A percentile compares a stretch with the other conserved stretches of the same genome.
phyloP scores from a whole-genome alignment of 805 yeast genomes.

The Dipodascus geniculatus region DNA sequence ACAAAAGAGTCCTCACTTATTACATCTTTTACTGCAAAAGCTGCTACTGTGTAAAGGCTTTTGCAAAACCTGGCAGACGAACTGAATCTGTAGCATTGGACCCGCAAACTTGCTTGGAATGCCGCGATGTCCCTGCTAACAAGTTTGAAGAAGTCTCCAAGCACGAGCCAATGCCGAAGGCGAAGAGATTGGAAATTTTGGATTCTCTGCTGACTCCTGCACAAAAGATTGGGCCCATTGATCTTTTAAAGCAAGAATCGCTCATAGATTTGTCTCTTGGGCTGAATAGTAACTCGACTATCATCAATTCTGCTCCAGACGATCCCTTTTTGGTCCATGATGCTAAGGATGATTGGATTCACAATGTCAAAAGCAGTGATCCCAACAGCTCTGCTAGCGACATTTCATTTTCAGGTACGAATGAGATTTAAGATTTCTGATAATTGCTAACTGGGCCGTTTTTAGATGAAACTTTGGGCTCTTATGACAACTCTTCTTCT shows the following conservation, averaged over 20 bases:
- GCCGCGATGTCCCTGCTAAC: neutral
- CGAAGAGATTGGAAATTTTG: neutral
- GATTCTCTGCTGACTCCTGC: neutral
- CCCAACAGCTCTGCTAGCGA: neutral
- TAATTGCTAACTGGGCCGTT: neutral
- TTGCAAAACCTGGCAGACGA: neutral
- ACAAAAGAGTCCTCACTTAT: neutral
- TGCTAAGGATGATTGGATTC: neutral
- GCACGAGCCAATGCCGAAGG: too few species aligned
- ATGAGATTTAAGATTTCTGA: neutral
- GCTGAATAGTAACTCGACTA: too few species aligned
- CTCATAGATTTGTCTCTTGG: neutral
- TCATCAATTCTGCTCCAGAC: neutral
- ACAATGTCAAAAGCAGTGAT: neutral
- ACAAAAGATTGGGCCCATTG: neutral
- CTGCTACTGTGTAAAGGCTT: neutral
- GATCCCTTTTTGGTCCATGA: neutral
- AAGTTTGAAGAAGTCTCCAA: too few species aligned
- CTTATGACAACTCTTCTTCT: neutral
- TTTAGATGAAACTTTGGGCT: neutral
- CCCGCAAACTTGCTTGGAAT: neutral
- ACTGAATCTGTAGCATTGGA: neutral
- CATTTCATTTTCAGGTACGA: neutral
- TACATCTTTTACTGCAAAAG: neutral
- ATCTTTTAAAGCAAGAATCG: neutral